Evolutionary conservation across 2,329 filamentous ascomycete genomes (phyloP), one percentile per base, ranked within the genome.

Genomic region (Fusarium guadeloupense): DNA sequence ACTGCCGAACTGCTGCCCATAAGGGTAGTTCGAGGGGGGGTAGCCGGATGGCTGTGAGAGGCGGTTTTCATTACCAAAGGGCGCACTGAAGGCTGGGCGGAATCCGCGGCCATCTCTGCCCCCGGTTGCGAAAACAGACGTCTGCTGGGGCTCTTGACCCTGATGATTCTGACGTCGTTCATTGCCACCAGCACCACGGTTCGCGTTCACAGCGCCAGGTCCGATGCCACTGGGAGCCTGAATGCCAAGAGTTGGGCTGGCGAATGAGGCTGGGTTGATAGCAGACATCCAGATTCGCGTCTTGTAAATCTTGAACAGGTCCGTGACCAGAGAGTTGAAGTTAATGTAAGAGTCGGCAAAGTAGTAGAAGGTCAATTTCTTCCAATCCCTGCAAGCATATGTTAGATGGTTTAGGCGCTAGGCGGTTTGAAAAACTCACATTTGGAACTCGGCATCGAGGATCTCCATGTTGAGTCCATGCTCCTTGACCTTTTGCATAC

Each of bases 231-330:
- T 88, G 2, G 89, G 87, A 3, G 88, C 86, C 72, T 89, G 88
- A 19, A 93, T 80, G 21, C 89, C 89, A 42, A 91, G 81, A 4
- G 87, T 87, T 16, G 91, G 90, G 61, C 88, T 93, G 20, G 91
- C 91, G 75, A 98, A 97, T 0, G 94, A 97, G 6, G 94, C 95
- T 8, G 95, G 95, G 74, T 99, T 99, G 76, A 99, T 96, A 5
- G 95, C 95, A 5, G 94, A 98, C 92, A 99, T 97, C 95, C 95
- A 99, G 70, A 99, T 99, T 68, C 96, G 88, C 19, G 94, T 97
- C 81, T 99, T 99, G 83, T 98, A 99, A 61, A 98, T 94, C 78
- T 98, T 98, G 85, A 98, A 99, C 12, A 99, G 83, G 73, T 99
- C 95, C 0, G 93, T 97, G 47, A 99, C 95, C 14, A 99, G 86